Base-by-base conservation (phyloP, 257 asterid species). In the Datura wrightii region DNA sequence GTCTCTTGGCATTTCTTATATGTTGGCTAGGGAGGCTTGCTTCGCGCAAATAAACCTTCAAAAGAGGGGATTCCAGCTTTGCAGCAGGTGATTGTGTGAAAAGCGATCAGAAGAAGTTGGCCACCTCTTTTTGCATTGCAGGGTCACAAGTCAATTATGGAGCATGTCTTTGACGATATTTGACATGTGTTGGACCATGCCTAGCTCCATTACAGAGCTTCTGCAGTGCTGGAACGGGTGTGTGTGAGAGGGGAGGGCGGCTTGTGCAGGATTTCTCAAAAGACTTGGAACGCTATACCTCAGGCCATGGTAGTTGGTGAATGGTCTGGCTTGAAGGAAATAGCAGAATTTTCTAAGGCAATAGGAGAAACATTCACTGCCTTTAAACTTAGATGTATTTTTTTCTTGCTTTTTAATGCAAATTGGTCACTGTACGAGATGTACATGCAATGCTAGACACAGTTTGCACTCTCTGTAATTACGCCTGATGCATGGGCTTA, bases 151-250 rank as follows among this genome's bases (percentile, higher is more conserved):
- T 15, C 78, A 67, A 66, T 67, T 37, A 37, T 37, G 53, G 31
- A 44, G 50, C 52, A 39, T 39, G 53, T 69, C 53, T 39, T 37
- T 1, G 76, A n/a, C 31, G 6, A 37, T 67, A 67, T 42, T 67
- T 67, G 76, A 31, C 48, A 66, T 69, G 78, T 16, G 54, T 70
- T 16, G 36, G 79, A 70, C 53, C 54, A 41, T 70, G 36, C 79
- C 36, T 16, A 70, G 36, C 79, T 70, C 79, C 54, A 41, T 16
- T 9, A 70, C 79, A 70, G 15, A 41, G 36, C 79, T 41, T 42
- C 54, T 46, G 6, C 54, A 18, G 79, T 8, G 36, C 79, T 69
- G 79, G 79, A 70, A 41, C 79, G 31, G 31, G 31, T 24, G 31
- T 24, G 31, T 24, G 31, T 24, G 31, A 24, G 31, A 24, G 31